Evolutionary conservation across 2,329 filamentous ascomycete species (phyloP).

Genomic region (Thielaviopsis cerberus): DNA sequence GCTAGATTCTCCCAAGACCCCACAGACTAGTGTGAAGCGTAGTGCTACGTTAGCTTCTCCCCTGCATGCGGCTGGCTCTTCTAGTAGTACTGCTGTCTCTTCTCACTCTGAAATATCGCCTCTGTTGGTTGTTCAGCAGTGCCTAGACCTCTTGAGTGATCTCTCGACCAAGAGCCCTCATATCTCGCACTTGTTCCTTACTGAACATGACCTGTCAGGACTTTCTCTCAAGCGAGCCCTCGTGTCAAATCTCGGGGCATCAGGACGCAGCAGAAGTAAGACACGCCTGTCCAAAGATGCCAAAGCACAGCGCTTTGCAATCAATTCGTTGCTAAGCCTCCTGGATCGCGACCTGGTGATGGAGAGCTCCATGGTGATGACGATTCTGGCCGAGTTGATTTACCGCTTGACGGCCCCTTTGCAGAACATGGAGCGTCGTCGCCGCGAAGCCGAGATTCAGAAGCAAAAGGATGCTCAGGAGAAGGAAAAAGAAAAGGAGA

Average conservation of each 20-base stretch:
- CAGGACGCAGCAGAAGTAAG: constrained; percentile 10
- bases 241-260: neutral
- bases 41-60: constrained; percentile 39
- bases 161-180: constrained; percentile 71
- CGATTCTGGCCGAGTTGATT: constrained; percentile 69
- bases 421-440: constrained; percentile 62
- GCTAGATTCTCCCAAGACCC: constrained; percentile 48
- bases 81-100: constrained; percentile 16
- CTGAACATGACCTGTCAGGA: constrained; percentile 65
- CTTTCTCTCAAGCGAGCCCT: constrained; percentile 54
- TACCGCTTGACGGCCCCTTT: constrained; percentile 78
- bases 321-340: constrained; percentile 76
- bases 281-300: constrained; percentile 55
- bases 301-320: constrained; percentile 69
- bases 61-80: constrained; percentile 18
- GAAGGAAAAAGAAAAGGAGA: constrained; percentile 5
- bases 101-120: constrained; percentile 79
- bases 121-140: constrained; percentile 88
- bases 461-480: constrained; percentile 20
- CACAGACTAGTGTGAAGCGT: constrained; percentile 54
- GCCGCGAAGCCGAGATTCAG: constrained; percentile 50
- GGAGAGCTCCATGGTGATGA: constrained; percentile 94
- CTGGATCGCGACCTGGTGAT: constrained; percentile 90
- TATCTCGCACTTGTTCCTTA: constrained; percentile 79
- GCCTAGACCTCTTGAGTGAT: constrained; percentile 66